Evolutionary conservation across 768 basidiomycete species (phyloP).

Genomic region (Amylocystis lapponica): DNA sequence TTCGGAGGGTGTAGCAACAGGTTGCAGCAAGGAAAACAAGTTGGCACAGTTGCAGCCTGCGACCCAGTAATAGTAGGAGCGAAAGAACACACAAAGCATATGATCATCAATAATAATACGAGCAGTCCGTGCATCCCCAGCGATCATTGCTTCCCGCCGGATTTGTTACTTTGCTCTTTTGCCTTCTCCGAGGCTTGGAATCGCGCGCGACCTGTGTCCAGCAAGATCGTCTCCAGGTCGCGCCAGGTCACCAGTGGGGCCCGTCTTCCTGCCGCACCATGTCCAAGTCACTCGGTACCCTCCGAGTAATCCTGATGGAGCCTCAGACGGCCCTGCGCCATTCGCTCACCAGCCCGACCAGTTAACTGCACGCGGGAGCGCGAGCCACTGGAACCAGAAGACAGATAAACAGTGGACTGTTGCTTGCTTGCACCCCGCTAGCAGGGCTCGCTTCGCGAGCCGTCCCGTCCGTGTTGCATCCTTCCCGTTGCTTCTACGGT

Average conservation of each 20-base stretch:
- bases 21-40: too few relatives aligned
- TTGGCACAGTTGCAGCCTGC: too few relatives aligned
- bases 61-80: too few relatives aligned
- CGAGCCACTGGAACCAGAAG: background rate
- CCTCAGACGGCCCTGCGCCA: background rate
- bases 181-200: slow-evolving; percentile 1
- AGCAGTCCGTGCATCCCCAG: too few relatives aligned
- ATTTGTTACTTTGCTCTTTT: background rate
- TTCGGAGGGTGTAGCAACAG: too few relatives aligned
- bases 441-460: too few relatives aligned
- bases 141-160: too few relatives aligned
- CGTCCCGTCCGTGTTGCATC: too few relatives aligned
- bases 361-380: background rate
- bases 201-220: slow-evolving; percentile 8
- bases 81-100: too few relatives aligned
- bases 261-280: slow-evolving; percentile 6
- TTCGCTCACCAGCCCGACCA: background rate
- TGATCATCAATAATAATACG: too few relatives aligned
- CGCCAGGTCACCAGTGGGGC: slow-evolving; percentile 9
- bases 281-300: slow-evolving; percentile 3
- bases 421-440: background rate
- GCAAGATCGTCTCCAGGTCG: slow-evolving; percentile 8
- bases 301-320: background rate
- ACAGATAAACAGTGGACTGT: background rate
- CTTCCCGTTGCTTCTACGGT: background rate